Evolutionary conservation across 2,329 filamentous ascomycete genomes (phyloP), one percentile per base, ranked within the genome.

Genomic region (Ophiostoma quercus): DNA sequence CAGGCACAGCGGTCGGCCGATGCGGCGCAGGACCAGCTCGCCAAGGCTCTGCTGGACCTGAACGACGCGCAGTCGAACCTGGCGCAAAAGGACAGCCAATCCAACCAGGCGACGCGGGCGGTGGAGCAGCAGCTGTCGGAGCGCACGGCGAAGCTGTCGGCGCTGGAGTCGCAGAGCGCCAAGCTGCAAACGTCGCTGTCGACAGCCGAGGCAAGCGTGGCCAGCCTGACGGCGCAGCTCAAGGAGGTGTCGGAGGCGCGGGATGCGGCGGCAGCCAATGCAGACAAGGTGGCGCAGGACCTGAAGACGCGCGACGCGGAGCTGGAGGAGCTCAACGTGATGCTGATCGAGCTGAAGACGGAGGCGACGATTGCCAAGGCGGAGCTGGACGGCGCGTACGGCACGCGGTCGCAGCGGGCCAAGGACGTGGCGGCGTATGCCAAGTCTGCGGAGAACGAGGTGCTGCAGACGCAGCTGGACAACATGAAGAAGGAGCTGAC

Each of bases 361-460:
- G 86, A 88, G 74, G 80, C 87, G 71, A 87, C 85, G 65, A 83
- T 88, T 74, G 84, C 85, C 67, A 84, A 85, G 75, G 86, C 86
- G 22, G 86, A 88, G 77, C 82, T 88, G 39, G 86, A 88, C 73
- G 85, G 85, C 70, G 86, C 86, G 34, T 87, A 88, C 75, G 86
- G 86, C 70, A 83, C 84, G 70, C 83, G 85, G 71, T 82, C 84
- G 71, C 82, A 88, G 78, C 84, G 86, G 29, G 85, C 86, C 25
- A 83, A 84, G 14, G 85, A 87, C 73, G 83, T 84, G 25, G 86
- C 86, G 0, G 84, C 84, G 65, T 79, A 81, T 66, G 76, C 84
- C 74, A 84, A 85, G 77, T 81, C 78, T 70, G 80, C 79, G n/a
- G 82, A 85, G 75, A 78, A 82, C 62, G 74, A 78, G 69, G 81